Evolutionary conservation across 2,329 filamentous ascomycete species (phyloP).

Genomic region (Fusarium papillatum): DNA sequence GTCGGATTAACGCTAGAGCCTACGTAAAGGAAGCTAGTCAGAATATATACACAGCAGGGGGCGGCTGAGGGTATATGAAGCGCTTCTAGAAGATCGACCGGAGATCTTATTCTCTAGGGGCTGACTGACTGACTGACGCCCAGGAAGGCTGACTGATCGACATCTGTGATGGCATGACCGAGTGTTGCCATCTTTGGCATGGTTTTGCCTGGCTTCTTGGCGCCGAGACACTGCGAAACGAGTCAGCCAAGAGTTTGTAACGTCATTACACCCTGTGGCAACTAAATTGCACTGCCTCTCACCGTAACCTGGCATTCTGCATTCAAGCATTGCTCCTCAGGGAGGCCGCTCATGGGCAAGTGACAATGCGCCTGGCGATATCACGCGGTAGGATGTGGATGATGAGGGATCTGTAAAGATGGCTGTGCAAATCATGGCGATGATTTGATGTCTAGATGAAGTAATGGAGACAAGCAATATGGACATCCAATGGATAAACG

Average conservation of each 20-base stretch:
- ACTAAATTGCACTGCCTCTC: background rate
- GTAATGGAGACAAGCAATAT: background rate
- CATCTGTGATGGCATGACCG: background rate
- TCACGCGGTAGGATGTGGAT: background rate
- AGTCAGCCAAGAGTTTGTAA: background rate
- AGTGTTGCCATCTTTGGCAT: background rate
- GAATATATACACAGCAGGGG: background rate
- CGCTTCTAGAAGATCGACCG: background rate
- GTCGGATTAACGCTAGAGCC: background rate
- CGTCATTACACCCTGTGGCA: background rate
- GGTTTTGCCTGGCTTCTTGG: background rate
- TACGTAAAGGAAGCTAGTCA: background rate
- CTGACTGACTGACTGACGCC: background rate
- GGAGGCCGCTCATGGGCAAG: background rate
- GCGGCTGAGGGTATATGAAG: background rate
- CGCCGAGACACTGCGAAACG: background rate
- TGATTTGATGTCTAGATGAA: no score
- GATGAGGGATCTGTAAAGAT: background rate
- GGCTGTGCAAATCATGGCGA: background rate
- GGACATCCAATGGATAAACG: no score
- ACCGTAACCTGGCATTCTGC: background rate
- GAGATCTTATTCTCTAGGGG: background rate
- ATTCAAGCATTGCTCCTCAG: background rate
- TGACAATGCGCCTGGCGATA: no score
- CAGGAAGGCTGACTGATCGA: background rate